A percentile compares a stretch with the other conserved stretches of the same genome.
phyloP scores from a whole-genome alignment of 1,284 basidiomycete genomes.

The Cystobasidiaceae sp. region DNA sequence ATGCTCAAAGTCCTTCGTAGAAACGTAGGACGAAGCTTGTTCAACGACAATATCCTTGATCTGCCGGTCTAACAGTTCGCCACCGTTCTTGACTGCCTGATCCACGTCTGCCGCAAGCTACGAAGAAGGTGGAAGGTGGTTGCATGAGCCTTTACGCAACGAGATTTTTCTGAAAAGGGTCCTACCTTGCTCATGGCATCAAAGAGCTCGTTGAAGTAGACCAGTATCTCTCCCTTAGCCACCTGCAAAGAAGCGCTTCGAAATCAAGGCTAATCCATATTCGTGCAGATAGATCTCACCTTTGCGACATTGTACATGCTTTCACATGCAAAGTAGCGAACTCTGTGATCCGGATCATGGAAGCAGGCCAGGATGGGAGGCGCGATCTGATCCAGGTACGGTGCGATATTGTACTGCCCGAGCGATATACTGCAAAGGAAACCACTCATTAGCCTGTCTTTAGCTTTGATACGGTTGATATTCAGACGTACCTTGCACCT shows the following conservation, averaged over 20 bases:
- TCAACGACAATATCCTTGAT: constrained; percentile 98
- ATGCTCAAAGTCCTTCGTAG: constrained; percentile 43
- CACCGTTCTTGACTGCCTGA: constrained; percentile 95
- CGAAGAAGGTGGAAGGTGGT: neutral
- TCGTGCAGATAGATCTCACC: constrained; percentile 22
- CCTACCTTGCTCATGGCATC: constrained; percentile 90
- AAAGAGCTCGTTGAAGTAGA: constrained; percentile 98
- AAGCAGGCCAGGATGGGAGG: constrained; percentile 89
- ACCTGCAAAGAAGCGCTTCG: constrained; percentile 62
- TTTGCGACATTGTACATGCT: constrained; percentile 87
- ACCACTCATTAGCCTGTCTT: no score
- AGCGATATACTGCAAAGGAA: constrained; percentile 74
- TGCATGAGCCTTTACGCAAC: neutral
- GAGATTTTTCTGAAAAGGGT: neutral
- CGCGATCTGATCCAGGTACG: constrained; percentile 89
- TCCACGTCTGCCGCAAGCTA: constrained; percentile 96
- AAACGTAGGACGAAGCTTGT: constrained; percentile 90
- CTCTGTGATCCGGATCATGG: constrained; percentile 86
- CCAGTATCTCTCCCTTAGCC: constrained; percentile 91
- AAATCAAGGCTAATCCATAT: neutral
- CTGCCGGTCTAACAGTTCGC: constrained; percentile 92
- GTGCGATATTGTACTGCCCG: constrained; percentile 75
- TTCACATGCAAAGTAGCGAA: constrained; percentile 95
- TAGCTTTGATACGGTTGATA: no score
- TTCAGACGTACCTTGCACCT: constrained; percentile 61